Evolutionary conservation across 2,329 filamentous ascomycete species (phyloP).

Genomic region (Diaporthe citri): DNA sequence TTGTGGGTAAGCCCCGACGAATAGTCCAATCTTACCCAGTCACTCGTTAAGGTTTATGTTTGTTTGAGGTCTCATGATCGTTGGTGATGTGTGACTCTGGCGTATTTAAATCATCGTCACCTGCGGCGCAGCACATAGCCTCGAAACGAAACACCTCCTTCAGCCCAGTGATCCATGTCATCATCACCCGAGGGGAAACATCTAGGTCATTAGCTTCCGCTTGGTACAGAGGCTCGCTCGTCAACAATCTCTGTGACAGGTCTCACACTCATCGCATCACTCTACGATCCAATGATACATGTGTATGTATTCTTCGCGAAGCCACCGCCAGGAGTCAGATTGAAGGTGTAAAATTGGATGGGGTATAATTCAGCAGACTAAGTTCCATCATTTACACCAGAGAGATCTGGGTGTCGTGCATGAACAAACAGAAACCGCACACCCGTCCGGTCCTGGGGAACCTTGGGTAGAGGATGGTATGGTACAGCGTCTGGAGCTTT

Average conservation of each 20-base stretch:
- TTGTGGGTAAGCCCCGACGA: background rate
- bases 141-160: background rate
- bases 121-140: too few species aligned
- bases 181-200: background rate
- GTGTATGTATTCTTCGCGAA: background rate
- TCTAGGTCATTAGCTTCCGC: accelerated
- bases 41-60: background rate
- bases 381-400: background rate
- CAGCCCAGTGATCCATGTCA: background rate
- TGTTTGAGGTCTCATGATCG: background rate
- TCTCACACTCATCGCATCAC: background rate
- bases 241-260: background rate
- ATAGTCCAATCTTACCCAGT: background rate
- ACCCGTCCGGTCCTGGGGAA: background rate
- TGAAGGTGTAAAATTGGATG: background rate
- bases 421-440: background rate
- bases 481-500: too few species aligned
- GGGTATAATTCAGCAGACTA: background rate
- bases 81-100: background rate
- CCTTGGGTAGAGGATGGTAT: background rate
- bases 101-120: background rate
- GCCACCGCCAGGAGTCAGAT: background rate
- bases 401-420: background rate
- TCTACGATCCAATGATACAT: background rate
- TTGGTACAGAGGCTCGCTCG: background rate